These are phyloP conservation scores for Marchantia polymorpha DNA, from an alignment of 225 moss, liverwort and hornwort genomes.

Conservation along the genomic window DNA sequence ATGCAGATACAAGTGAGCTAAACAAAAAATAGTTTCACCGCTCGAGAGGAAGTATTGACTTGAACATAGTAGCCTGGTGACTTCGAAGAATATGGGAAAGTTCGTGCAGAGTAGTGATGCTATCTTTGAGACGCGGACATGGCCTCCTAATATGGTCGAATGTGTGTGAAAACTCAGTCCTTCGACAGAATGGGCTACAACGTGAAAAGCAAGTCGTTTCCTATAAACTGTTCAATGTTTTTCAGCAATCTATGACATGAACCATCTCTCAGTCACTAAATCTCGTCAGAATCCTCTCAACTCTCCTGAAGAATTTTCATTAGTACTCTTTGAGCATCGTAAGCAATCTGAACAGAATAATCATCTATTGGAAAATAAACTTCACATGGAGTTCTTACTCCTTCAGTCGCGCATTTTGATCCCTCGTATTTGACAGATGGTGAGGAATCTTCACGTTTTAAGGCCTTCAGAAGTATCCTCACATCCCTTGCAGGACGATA, in stretches of 20 bases:
- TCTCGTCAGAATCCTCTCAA: no score
- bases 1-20: no score
- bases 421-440: no score
- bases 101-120: conserved; percentile 23
- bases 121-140: conserved; percentile 10
- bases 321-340: no score
- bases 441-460: no score
- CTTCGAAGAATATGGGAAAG: conserved; percentile 26
- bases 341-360: no score
- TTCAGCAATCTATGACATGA: background rate
- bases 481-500: background rate
- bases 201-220: conserved; percentile 4
- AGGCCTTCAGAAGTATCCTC: no score
- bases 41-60: conserved; percentile 14
- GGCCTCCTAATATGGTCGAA: conserved; percentile 22
- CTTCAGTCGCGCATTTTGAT: no score
- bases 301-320: no score
- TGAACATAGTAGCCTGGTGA: conserved; percentile 9
- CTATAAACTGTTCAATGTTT: conserved; percentile 15
- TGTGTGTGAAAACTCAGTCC: conserved; percentile 11
- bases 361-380: no score
- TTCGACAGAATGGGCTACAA: conserved; percentile 18
- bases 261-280: no score
- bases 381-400: no score
- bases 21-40: background rate